These are phyloP conservation scores for Hansenula sp. DNA, from an alignment of 1,139 yeast species.

Conservation along the genomic window DNA sequence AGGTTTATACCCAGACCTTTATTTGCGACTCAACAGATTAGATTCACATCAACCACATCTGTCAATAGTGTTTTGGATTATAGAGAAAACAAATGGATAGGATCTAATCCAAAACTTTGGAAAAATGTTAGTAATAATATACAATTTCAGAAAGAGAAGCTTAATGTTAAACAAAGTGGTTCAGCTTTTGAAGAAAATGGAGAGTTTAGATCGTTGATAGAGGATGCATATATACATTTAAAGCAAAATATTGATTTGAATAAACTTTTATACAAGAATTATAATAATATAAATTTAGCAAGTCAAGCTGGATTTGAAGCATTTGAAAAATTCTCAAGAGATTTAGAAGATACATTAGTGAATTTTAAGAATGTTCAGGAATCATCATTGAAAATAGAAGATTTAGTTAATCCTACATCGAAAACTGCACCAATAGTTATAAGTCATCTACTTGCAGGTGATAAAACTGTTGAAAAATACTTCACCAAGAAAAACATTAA, in stretches of 20 bases:
- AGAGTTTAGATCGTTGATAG: neutral
- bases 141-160: too few species aligned
- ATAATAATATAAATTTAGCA: neutral
- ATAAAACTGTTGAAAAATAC: neutral
- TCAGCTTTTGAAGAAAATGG: neutral
- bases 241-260: neutral
- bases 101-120: neutral
- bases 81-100: neutral
- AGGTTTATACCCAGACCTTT: neutral
- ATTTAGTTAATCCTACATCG: neutral
- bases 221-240: neutral
- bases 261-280: neutral
- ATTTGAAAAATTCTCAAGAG: neutral
- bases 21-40: neutral
- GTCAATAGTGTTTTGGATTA: neutral
- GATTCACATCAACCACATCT: neutral
- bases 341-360: neutral
- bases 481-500: slow-evolving; percentile 3
- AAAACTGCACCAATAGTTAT: neutral
- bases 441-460: too few species aligned
- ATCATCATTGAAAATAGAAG: neutral
- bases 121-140: too few species aligned
- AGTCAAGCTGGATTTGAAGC: neutral
- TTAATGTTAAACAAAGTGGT: too few species aligned
- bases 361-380: neutral